Percentiles rank a stretch among this genome's conserved stretches.
These are phyloP conservation scores for Conticribra guillardii DNA, from an alignment of 108 stramenopile genomes.

Conservation along the genomic window DNA sequence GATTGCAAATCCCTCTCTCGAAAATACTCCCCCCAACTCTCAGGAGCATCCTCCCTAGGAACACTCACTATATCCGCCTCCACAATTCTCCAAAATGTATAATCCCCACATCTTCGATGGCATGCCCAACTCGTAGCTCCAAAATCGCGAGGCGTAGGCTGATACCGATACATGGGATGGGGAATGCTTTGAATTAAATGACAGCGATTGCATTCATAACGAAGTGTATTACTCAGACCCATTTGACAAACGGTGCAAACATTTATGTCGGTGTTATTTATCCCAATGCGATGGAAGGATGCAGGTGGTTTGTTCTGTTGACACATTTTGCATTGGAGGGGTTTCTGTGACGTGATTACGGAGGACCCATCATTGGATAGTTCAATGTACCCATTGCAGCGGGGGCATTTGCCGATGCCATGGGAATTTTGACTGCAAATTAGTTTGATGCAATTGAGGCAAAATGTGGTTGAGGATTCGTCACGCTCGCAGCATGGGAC, in stretches of 20 bases:
- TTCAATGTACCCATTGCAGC: neutral
- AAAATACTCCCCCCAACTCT: neutral
- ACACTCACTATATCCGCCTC: slow-evolving; percentile 4
- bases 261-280: neutral
- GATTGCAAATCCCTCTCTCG: neutral
- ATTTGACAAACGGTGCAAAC: slow-evolving; percentile 28
- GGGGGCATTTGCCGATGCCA: neutral
- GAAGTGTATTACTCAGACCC: slow-evolving; percentile 15
- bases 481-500: neutral
- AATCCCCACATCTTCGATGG: slow-evolving; percentile 16
- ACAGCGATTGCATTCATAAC: slow-evolving; percentile 34
- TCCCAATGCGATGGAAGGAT: neutral
- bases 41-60: slow-evolving; percentile 9
- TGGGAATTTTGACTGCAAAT: neutral
- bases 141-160: slow-evolving; percentile 9
- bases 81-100: slow-evolving; percentile 28
- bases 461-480: neutral
- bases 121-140: slow-evolving; percentile 35
- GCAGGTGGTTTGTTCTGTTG: neutral
- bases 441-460: neutral
- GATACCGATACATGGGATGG: slow-evolving; percentile 50
- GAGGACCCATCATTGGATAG: neutral
- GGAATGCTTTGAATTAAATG: slow-evolving; percentile 31
- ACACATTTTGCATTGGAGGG: neutral
- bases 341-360: neutral